These are phyloP conservation scores for Nannochloropsis oceanica DNA, from an alignment of 108 stramenopile genomes.

Conservation along the genomic window DNA sequence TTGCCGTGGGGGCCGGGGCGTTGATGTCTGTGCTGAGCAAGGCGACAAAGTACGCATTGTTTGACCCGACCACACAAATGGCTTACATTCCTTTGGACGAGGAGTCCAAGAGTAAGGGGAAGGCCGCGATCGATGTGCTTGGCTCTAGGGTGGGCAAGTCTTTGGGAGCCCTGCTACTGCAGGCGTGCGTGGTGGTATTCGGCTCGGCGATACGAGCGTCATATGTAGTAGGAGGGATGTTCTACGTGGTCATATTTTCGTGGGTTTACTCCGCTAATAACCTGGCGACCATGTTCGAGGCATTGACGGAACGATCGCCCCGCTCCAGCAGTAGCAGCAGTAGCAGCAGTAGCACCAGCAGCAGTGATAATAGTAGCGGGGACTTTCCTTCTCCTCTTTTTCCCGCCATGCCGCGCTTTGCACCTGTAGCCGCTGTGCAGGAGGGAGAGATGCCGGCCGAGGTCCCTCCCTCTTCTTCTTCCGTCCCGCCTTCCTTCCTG, in stretches of 20 bases:
- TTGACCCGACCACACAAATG: conserved; percentile 59
- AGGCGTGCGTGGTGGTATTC: conserved; percentile 71
- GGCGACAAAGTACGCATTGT: conserved; percentile 57
- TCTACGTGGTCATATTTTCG: conserved; percentile 6
- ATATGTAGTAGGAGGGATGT: conserved; percentile 13
- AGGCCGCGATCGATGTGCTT: conserved; percentile 77
- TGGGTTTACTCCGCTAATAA: conserved; percentile 9
- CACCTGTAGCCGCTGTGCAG: neutral
- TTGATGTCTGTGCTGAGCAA: conserved; percentile 72
- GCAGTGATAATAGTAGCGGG: neutral
- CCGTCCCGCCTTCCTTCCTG: neutral
- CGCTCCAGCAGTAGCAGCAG: neutral
- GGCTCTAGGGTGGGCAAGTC: conserved; percentile 85
- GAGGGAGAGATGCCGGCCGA: neutral
- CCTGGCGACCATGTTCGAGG: conserved; percentile 8
- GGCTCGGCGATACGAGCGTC: conserved; percentile 43
- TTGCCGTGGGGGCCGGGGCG: conserved; percentile 68
- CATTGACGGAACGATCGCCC: neutral
- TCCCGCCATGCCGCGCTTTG: neutral
- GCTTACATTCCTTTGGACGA: conserved; percentile 89
- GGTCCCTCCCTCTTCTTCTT: neutral
- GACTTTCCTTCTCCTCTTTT: no score
- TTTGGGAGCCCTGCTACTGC: conserved; percentile 79
- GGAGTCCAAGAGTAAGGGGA: conserved; percentile 84
- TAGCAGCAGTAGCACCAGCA: neutral